Base-by-base conservation (phyloP, 1,284 basidiomycete genomes). In the Meira miltonrushii region DNA sequence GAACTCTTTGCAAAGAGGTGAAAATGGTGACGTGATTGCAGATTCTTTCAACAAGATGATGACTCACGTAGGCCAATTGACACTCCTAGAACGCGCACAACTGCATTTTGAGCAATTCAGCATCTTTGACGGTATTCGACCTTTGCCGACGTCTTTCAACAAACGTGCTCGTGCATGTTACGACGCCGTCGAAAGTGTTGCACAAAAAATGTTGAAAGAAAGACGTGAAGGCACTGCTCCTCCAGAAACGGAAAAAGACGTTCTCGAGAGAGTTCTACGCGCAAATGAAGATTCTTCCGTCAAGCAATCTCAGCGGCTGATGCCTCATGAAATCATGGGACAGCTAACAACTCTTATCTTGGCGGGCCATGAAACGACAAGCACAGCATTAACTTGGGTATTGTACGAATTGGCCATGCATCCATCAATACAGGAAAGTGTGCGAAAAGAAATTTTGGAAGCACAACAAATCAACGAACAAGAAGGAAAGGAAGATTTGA, bases 301-400 rank as follows among this genome's bases (percentile, higher is more conserved):
- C 5, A 48, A 48, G 17, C 12, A 13, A 25, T 4, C 5, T 15
- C 40, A 15, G 11, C 40, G 40, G 5, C 46, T 48, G 6, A 19
- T 13, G 13, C 12, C 17, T 4, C 12, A 25, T 25, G 74, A 76
- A 51, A 38, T 76, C 2, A 61, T 69, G 12, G 69, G 65, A 4
- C 72, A 76, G 51, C 64, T 75, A 17, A 71, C 71, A 4, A 74
- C 72, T 0, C 62, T 76, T 15, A 62, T 74, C 3, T 39, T 56
- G 38, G 55, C 55, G 7, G 75, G 75, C 0, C 73, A 77, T 61
- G 75, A 78, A 48, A 74, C 72, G 2, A 71, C 74, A 5, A 67
- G 72, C 10, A 67, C 68, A 15, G 70, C 23, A 48, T 25, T 67
- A 13, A 58, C 66, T 1, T 78, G 75, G 75, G 65, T 72, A 8